Evolutionary conservation across 2,329 filamentous ascomycete genomes (phyloP).

Genomic region (Ophidiomyces ophidiicola): DNA sequence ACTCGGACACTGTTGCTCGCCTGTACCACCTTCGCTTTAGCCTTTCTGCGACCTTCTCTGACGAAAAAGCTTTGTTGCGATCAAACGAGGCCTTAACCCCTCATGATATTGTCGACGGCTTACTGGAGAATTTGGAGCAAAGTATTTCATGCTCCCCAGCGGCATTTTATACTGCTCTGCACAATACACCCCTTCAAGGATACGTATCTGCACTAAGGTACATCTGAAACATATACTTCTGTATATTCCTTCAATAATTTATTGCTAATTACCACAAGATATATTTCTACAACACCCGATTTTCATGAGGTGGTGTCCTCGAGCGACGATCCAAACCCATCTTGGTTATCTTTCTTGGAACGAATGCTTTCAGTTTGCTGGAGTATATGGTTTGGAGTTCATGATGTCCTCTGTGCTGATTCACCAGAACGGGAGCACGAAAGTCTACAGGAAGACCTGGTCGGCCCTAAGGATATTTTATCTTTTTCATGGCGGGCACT

Average conservation of each 20-base stretch:
- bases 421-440: conserved; percentile 71
- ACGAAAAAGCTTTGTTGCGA: neutral
- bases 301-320: conserved; percentile 27
- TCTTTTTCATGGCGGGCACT: conserved; percentile 92
- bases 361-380: conserved; percentile 50
- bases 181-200: conserved; percentile 56
- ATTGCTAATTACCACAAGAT: conserved; percentile 29
- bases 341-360: conserved; percentile 26
- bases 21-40: conserved; percentile 57
- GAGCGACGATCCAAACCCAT: conserved; percentile 11
- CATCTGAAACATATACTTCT: conserved; percentile 13
- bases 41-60: conserved; percentile 35
- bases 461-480: conserved; percentile 70
- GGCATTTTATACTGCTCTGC: conserved; percentile 55
- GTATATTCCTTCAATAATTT: neutral
- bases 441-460: conserved; percentile 56
- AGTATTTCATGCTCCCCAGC: conserved; percentile 52
- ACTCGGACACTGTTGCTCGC: conserved; percentile 80
- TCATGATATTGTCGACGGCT: conserved; percentile 43
- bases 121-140: conserved; percentile 51
- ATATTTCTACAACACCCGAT: conserved; percentile 37
- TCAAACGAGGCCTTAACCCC: conserved; percentile 23
- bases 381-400: conserved; percentile 65
- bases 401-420: conserved; percentile 74
- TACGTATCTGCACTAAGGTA: conserved; percentile 56